Conservation (phyloP, 1,139 yeast species). For the Geotrichum restrictum region DNA sequence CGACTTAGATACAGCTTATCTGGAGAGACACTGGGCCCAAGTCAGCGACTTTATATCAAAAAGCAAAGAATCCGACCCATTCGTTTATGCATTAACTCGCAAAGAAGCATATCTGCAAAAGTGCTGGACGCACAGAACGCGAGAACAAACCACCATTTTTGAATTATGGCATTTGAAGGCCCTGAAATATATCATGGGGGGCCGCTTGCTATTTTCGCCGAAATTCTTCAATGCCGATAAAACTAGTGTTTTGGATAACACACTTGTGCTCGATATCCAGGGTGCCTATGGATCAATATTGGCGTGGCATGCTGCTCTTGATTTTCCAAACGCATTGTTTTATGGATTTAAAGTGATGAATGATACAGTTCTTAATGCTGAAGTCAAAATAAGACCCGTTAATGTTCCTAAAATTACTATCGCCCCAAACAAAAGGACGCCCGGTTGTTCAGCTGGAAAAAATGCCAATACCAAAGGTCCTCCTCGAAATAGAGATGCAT, state of each 20-base stretch:
- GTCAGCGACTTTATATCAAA: conserved; percentile 27
- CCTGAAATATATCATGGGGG: conserved; percentile 31
- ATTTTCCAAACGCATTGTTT: conserved; percentile 37
- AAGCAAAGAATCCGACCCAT: conserved; percentile 33
- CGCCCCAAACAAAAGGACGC: too few relatives aligned
- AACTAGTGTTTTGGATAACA: too few relatives aligned
- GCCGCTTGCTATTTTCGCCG: conserved; percentile 26
- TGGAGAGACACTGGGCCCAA: neutral
- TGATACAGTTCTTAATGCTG: too few relatives aligned
- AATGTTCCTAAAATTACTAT: too few relatives aligned
- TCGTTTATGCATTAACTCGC: conserved; percentile 35
- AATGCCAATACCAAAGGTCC: too few relatives aligned
- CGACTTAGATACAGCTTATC: too few relatives aligned
- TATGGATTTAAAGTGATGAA: conserved; percentile 34
- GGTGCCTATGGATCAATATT: conserved; percentile 37
- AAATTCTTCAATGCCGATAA: neutral
- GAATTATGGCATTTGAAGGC: conserved; percentile 37
- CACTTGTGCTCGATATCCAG: conserved; percentile 26
- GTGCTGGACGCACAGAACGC: too few relatives aligned
- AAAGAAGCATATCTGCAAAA: conserved; percentile 33
- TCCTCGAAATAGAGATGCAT: too few relatives aligned
- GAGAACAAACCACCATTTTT: conserved; percentile 24
- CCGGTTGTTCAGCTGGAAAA: too few relatives aligned
- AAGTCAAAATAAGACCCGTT: too few relatives aligned
- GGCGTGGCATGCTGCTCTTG: conserved; percentile 44